Conservation (phyloP, 2,329 filamentous ascomycete genomes). For the Coniochaeta ligniaria region DNA sequence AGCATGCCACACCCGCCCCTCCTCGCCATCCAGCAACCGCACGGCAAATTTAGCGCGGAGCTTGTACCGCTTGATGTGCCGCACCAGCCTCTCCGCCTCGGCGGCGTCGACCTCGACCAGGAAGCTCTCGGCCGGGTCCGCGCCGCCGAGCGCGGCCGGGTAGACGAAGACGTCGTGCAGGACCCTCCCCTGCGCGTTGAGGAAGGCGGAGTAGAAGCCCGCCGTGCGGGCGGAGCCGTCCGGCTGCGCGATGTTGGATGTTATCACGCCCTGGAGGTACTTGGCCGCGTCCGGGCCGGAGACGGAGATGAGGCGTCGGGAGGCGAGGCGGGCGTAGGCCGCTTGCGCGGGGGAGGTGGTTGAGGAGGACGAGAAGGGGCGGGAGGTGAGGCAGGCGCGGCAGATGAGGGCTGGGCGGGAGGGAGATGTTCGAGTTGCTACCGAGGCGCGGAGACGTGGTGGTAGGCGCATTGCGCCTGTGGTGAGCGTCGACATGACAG, state of each 20-base stretch:
- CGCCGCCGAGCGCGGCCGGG: conserved; percentile 37
- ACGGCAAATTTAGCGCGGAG: conserved; percentile 72
- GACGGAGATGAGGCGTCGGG: conserved; percentile 72
- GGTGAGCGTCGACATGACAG: neutral
- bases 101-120: conserved; percentile 75
- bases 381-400: conserved; percentile 15
- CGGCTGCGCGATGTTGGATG: conserved; percentile 51
- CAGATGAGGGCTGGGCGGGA: conserved; percentile 13
- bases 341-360: conserved; percentile 28
- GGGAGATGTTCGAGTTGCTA: neutral
- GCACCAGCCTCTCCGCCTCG: conserved; percentile 54
- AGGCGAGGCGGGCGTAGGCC: conserved; percentile 52
- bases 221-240: conserved; percentile 19
- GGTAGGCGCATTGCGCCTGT: neutral
- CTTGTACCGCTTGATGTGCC: conserved; percentile 79
- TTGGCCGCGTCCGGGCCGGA: conserved; percentile 71
- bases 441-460: neutral
- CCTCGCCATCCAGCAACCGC: conserved; percentile 55
- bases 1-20: conserved; percentile 63
- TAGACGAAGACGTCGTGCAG: conserved; percentile 90
- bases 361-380: conserved; percentile 11
- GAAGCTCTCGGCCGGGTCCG: conserved; percentile 41
- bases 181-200: conserved; percentile 78
- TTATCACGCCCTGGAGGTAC: conserved; percentile 85
- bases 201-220: conserved; percentile 75